These are phyloP conservation scores for Scedosporium minutisporum DNA, from an alignment of 2,329 filamentous ascomycete species.

Conservation along the genomic window DNA sequence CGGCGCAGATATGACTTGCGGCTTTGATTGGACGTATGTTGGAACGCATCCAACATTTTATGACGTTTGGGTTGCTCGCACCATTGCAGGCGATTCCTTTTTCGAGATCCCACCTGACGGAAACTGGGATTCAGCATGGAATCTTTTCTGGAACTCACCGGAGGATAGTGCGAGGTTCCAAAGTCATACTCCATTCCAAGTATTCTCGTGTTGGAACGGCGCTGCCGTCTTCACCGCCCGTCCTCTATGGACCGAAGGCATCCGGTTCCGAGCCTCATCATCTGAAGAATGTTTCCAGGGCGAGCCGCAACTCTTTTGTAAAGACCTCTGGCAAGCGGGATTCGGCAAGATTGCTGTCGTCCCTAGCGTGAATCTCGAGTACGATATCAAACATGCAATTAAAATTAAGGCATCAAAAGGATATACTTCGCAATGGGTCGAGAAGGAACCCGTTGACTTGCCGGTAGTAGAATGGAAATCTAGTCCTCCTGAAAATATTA, in stretches of 20 bases:
- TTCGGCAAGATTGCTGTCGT: conserved; percentile 45
- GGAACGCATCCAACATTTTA: conserved; percentile 40
- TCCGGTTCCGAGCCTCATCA: conserved; percentile 32
- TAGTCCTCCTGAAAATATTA: too few species aligned
- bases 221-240: conserved; percentile 36
- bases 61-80: conserved; percentile 45
- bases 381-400: conserved; percentile 33
- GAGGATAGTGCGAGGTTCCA: conserved; percentile 22
- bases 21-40: conserved; percentile 46
- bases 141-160: conserved; percentile 43
- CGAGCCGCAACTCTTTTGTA: conserved; percentile 46
- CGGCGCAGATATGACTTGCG: conserved; percentile 45
- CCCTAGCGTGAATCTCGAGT: conserved; percentile 45
- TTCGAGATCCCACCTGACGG: conserved; percentile 41
- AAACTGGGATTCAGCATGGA: conserved; percentile 36
- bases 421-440: conserved; percentile 29
- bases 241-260: conserved; percentile 31
- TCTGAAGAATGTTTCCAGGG: conserved; percentile 40
- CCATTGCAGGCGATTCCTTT: conserved; percentile 42
- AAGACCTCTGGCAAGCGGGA: conserved; percentile 43
- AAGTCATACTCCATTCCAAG: conserved; percentile 39
- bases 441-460: conserved; percentile 17
- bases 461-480: too few species aligned
- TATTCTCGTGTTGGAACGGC: conserved; percentile 54
- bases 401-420: conserved; percentile 41